These are phyloP conservation scores for Termitomyces sp. DNA, from an alignment of 768 basidiomycete species.

Conservation along the genomic window DNA sequence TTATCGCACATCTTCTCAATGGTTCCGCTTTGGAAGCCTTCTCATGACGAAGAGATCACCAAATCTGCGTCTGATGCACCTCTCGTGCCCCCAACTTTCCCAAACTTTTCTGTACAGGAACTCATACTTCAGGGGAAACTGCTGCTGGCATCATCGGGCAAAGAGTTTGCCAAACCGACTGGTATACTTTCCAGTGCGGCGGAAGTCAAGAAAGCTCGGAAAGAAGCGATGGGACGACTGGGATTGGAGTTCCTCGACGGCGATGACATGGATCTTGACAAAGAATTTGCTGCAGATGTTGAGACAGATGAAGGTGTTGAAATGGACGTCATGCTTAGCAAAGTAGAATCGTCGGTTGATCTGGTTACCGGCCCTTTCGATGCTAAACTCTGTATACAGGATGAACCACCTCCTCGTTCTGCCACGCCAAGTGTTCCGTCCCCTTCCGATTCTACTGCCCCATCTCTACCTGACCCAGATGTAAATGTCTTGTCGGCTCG, in stretches of 20 bases:
- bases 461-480: slow-evolving; percentile 45
- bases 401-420: slow-evolving; percentile 42
- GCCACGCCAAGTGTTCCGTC: slow-evolving; percentile 50
- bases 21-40: slow-evolving; percentile 79
- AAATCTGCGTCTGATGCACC: slow-evolving; percentile 24
- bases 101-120: slow-evolving; percentile 73
- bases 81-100: slow-evolving; percentile 55
- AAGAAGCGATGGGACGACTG: slow-evolving; percentile 84
- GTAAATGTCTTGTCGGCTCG: slow-evolving; percentile 74
- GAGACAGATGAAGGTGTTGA: slow-evolving; percentile 41
- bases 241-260: slow-evolving; percentile 86
- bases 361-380: slow-evolving; percentile 42
- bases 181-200: slow-evolving; percentile 70
- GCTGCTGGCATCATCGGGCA: slow-evolving; percentile 89
- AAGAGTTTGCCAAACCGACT: slow-evolving; percentile 79
- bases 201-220: slow-evolving; percentile 85
- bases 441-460: slow-evolving; percentile 45
- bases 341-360: slow-evolving; percentile 35
- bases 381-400: slow-evolving; percentile 34
- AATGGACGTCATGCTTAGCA: slow-evolving; percentile 31
- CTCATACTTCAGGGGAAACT: slow-evolving; percentile 75
- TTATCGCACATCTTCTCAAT: slow-evolving; percentile 84
- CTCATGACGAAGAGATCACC: slow-evolving; percentile 31
- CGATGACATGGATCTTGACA: slow-evolving; percentile 84
- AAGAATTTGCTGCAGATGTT: slow-evolving; percentile 67